Base-by-base conservation (phyloP, 441 rosid genomes). In the Manihot esculenta region DNA sequence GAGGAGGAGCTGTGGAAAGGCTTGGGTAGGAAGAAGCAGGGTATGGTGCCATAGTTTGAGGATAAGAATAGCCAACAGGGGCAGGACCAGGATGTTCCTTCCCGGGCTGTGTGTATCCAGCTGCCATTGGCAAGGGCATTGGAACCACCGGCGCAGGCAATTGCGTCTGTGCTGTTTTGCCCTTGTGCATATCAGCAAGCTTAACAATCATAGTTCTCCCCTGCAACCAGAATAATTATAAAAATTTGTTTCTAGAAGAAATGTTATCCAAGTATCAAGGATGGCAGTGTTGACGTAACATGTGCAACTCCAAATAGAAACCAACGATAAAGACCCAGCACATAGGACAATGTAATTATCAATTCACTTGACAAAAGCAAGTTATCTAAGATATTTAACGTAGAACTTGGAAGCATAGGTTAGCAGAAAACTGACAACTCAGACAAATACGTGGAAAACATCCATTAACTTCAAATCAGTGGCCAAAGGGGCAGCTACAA, bases 131-230 rank as follows among this genome's bases (percentile, higher is more conserved):
- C 57, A 70, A 18, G 18, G 81, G 74, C 51, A 76, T 45, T 23
- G 83, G 79, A 76, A 72, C 82, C 47, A 76, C 59, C n/a, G 87
- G 66, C 23, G 81, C 60, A 6, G 82, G 75, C 44, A 76, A 30
- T 45, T 78, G 87, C 26, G 78, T 38, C 55, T 79, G 87, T 3
- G 21, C 62, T 12, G 81, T 73, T 81, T 84, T 86, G 27, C 81
- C 79, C 72, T 80, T 80, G 76, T 77, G 82, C 27, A 84, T 75
- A 81, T 86, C 87, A 13, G 90, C 92, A 69, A 78, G 80, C 76
- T 88, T 86, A 72, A 86, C 92, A 50, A 56, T 81, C 60, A 88
- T 27, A 14, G 72, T 73, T 73, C 85, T 70, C 5, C 85, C 88
- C 90, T 86, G 83, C 66, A 71, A 64, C 20, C 17, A 41, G 35